These are phyloP conservation scores for Rhodocollybia butyracea DNA, from an alignment of 768 basidiomycete genomes.

Conservation along the genomic window DNA sequence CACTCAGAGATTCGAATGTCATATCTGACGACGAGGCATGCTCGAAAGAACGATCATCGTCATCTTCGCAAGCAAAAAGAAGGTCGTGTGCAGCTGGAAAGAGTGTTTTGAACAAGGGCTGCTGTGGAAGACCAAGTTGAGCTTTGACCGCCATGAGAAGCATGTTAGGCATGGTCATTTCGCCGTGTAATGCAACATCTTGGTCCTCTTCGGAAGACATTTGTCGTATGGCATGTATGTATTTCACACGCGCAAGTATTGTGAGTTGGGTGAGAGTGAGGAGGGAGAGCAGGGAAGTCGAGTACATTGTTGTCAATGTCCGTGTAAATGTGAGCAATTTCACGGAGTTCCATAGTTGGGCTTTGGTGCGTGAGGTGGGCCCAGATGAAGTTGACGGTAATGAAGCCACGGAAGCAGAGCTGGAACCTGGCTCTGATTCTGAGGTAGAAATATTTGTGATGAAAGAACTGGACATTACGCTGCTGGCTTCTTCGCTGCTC, in stretches of 20 bases:
- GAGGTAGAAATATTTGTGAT: neutral
- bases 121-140: conserved; percentile 1
- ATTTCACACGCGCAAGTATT: conserved; percentile 77
- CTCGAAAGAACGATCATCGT: conserved; percentile 12
- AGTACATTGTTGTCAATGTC: conserved; percentile 82
- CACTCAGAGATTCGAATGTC: neutral
- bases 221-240: conserved; percentile 45
- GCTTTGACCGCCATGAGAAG: conserved; percentile 1
- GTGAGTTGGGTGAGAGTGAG: conserved; percentile 85
- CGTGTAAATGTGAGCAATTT: conserved; percentile 89
- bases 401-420: conserved; percentile 5
- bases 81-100: neutral
- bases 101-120: conserved; percentile 1
- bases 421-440: conserved; percentile 8
- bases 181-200: conserved; percentile 15
- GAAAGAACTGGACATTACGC: conserved; percentile 4
- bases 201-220: conserved; percentile 52
- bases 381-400: conserved; percentile 1
- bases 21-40: neutral
- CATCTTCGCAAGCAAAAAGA: conserved; percentile 22
- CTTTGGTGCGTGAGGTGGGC: conserved; percentile 47
- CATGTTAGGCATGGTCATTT: conserved; percentile 3
- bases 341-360: conserved; percentile 89
- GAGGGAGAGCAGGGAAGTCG: conserved; percentile 81
- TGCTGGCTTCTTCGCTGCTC: conserved; percentile 1